Conservation (phyloP, 140 eudicot species). For the Anethum foeniculum region DNA sequence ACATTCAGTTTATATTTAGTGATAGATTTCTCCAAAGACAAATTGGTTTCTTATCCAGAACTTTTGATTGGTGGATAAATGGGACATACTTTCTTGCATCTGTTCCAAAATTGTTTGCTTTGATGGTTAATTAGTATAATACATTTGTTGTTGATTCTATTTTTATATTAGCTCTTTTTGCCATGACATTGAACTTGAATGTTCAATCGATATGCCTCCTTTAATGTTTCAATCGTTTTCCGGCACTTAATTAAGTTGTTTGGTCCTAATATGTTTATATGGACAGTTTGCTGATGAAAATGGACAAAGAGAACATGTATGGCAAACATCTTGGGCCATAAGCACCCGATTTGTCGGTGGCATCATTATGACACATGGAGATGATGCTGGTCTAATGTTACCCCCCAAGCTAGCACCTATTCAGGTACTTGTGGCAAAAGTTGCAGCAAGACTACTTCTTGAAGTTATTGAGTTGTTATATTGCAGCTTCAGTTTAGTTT, state of each 20-base stretch:
- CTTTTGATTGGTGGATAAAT: not conserved
- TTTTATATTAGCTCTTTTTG: not conserved
- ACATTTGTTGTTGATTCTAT: not conserved
- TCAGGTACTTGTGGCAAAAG: conserved; percentile 43
- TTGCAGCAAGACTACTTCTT: conserved; percentile 6
- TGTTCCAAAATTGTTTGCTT: not conserved
- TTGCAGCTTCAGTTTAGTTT: not conserved
- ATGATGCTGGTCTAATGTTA: conserved; percentile 88
- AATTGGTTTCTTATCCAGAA: not conserved
- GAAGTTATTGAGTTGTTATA: conserved; percentile 1
- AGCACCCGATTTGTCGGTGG: conserved; percentile 97
- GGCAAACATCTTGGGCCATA: conserved; percentile 99
- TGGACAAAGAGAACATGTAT: conserved; percentile 88
- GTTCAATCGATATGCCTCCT: not conserved
- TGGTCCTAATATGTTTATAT: conserved; percentile 15
- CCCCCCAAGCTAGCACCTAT: conserved; percentile 92
- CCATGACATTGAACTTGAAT: not conserved
- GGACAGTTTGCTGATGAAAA: conserved; percentile 90
- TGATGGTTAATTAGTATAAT: not conserved
- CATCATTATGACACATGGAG: conserved; percentile 76
- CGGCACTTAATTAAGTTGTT: not conserved
- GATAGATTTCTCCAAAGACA: not conserved
- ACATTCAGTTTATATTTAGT: not conserved
- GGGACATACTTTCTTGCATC: not conserved
- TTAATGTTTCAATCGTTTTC: not conserved